Evolutionary conservation across 805 yeast species (phyloP).

Genomic region (Nakazawaea sp.): DNA sequence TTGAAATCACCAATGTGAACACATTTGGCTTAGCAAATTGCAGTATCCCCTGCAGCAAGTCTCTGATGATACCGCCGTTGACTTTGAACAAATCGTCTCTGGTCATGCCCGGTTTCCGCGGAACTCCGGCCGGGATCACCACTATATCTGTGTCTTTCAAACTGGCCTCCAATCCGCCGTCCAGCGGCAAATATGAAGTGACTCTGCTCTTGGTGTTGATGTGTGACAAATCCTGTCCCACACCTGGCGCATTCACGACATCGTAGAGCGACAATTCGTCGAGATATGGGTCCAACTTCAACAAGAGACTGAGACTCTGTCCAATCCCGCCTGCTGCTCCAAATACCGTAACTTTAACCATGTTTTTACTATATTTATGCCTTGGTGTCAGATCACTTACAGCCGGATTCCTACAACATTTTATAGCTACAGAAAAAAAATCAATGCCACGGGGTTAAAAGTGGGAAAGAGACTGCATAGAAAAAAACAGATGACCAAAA

Average conservation of each 20-base stretch:
- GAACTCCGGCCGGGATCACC: conserved; percentile 55
- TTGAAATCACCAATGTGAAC: conserved; percentile 75
- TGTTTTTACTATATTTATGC: conserved; percentile 9
- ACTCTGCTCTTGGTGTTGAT: conserved; percentile 62
- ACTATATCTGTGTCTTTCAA: conserved; percentile 41
- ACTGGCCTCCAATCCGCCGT: conserved; percentile 28
- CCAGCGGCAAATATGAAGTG: conserved; percentile 31
- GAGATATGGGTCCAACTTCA: conserved; percentile 61
- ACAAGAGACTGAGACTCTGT: conserved; percentile 78
- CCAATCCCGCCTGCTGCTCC: conserved; percentile 97
- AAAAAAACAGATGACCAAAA: too few species aligned
- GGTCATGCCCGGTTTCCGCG: conserved; percentile 62
- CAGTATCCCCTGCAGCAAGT: conserved; percentile 45
- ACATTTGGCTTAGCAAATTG: conserved; percentile 58
- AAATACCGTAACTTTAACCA: conserved; percentile 67
- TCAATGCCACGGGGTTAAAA: too few species aligned
- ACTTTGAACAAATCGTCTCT: conserved; percentile 56
- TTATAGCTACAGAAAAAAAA: too few species aligned
- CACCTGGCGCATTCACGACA: conserved; percentile 81
- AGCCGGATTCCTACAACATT: too few species aligned
- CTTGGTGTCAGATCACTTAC: too few species aligned
- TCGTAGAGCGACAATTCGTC: conserved; percentile 73
- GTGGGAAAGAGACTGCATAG: too few species aligned
- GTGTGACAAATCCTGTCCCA: conserved; percentile 83
- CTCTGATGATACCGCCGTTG: conserved; percentile 47